Base-by-base conservation (phyloP, 2,329 filamentous ascomycete species). In the Cytospora paraplurivora region DNA sequence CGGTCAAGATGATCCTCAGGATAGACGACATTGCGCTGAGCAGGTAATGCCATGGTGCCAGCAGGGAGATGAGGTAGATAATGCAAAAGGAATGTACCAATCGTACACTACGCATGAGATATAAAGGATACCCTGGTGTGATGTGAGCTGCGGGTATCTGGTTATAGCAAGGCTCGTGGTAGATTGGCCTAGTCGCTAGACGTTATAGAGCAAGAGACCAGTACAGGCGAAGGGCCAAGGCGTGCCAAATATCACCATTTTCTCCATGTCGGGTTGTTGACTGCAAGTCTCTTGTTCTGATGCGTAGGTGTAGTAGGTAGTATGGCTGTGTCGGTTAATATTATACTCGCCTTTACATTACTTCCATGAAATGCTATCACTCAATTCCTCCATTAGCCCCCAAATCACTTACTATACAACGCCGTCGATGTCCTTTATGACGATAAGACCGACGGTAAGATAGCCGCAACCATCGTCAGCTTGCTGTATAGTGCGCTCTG, bases 1-100 rank as follows among this genome's bases (percentile, higher is more conserved):
- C 95, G 66, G 95, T 98, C 71, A 99, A 98, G 87, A 95, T 97
- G 92, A 88, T 88, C 74, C 75, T 88, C 73, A 83, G 85, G 74
- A 88, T 88, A 78, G 85, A 88, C 73, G 85, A 88, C 72, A 88
- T 88, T 77, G 84, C 84, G 56, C 76, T 88, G 75, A 86, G 81
- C 72, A 81, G 85, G 77, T 88, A 84, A 72, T 17, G 57, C 11
- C n/a, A 19, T 21, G 44, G 12, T 21, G 44, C 11, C 8, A 10
- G n/a, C n/a, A 47, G n/a, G 44, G 44, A 47, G 44, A 47, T 47
- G 44, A 21, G n/a, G 8, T 47, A 47, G 44, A 47, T 47, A 47
- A 47, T 47, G 44, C 44, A 47, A n/a, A 47, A 47, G 44, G 44
- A 47, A 47, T 47, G n/a, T 19, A 19, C n/a, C 44, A 19, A 47